These are phyloP conservation scores for Xylariaceae sp. DNA, from an alignment of 2,329 filamentous ascomycete species.

Conservation along the genomic window DNA sequence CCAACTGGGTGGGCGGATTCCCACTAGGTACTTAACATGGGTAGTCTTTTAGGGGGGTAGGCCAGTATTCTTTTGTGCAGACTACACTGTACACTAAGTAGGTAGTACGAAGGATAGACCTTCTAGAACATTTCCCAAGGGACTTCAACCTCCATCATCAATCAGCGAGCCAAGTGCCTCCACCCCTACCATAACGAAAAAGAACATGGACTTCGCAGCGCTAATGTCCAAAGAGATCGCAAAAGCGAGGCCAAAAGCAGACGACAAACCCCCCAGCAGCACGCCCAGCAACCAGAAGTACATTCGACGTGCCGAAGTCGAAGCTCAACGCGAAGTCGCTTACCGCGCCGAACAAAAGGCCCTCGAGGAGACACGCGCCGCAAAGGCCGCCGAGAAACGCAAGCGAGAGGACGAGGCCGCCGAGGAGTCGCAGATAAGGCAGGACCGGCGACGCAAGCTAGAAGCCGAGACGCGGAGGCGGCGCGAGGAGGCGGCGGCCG, in stretches of 20 bases:
- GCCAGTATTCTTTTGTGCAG: no score
- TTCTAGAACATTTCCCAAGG: no score
- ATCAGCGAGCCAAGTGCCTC: background rate
- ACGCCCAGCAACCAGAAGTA: conserved; percentile 60
- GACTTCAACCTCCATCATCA: no score
- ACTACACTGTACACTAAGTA: no score
- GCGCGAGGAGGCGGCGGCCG: conserved; percentile 67
- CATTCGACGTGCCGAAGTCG: conserved; percentile 77
- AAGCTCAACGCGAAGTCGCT: conserved; percentile 72
- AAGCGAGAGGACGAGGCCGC: conserved; percentile 84
- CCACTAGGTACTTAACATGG: no score
- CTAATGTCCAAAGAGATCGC: conserved; percentile 91
- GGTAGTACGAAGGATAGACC: no score
- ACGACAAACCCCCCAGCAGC: background rate
- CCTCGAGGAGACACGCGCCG: conserved; percentile 65
- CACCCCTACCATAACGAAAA: background rate
- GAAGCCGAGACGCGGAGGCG: conserved; percentile 73
- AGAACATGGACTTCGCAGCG: conserved; percentile 86
- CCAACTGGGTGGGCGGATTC: no score
- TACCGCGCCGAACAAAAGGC: conserved; percentile 79
- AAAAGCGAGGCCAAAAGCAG: conserved; percentile 58
- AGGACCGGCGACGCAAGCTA: conserved; percentile 76
- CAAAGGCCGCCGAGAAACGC: conserved; percentile 71
- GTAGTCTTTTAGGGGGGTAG: no score
- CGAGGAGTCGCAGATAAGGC: conserved; percentile 61